phyloP scores from a whole-genome alignment of 2,329 filamentous ascomycete genomes.

The Eurotiales sp. region DNA sequence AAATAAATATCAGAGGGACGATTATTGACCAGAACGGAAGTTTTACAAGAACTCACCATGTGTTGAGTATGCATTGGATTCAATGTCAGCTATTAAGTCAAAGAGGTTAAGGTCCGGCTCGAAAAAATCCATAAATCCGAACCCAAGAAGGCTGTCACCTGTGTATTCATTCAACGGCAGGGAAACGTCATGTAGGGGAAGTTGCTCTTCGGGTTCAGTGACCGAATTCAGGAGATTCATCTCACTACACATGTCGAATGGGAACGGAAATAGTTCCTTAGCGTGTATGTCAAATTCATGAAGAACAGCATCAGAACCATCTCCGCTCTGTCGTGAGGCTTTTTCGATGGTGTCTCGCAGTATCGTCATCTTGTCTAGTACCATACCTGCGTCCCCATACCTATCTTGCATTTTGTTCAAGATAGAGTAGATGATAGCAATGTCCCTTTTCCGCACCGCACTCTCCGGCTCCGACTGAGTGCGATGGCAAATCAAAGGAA shows the following conservation, averaged over 20 bases:
- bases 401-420: constrained; percentile 7
- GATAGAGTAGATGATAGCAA: constrained; percentile 5
- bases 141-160: background rate
- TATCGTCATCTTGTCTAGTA: constrained; percentile 7
- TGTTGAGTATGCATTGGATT: background rate
- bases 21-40: background rate
- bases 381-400: constrained; percentile 10
- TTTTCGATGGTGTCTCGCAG: background rate
- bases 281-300: background rate
- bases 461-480: background rate
- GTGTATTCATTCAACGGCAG: background rate
- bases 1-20: background rate
- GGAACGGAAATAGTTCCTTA: constrained; percentile 4
- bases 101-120: background rate
- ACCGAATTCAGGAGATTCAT: background rate
- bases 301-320: background rate
- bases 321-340: background rate
- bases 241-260: background rate
- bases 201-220: background rate
- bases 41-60: background rate
- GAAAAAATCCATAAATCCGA: constrained; percentile 9
- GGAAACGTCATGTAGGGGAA: background rate
- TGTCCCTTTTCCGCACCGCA: background rate
- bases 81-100: background rate
- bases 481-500: constrained; percentile 4